Percentiles rank a stretch among this genome's conserved stretches.
Conservation (phyloP, 2,329 filamentous ascomycete species). For the Colletotrichum sp. region DNA sequence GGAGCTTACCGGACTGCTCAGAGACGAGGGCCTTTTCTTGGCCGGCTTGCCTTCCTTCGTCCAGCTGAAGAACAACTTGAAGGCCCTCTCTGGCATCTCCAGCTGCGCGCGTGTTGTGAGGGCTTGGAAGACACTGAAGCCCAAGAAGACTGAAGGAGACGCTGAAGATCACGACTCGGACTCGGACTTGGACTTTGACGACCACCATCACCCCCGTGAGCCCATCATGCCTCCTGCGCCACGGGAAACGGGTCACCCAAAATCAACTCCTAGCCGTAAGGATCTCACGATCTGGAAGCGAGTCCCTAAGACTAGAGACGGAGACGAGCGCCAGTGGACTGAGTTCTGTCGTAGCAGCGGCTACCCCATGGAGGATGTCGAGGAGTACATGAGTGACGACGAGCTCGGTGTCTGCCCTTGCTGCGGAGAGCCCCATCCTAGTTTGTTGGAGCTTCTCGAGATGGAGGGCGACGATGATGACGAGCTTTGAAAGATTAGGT, state of each 20-base stretch:
- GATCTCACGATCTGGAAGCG: conserved; percentile 57
- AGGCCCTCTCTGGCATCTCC: conserved; percentile 40
- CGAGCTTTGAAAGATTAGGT: neutral
- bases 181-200: conserved; percentile 28
- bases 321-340: conserved; percentile 48
- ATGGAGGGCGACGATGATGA: conserved; percentile 21
- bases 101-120: conserved; percentile 52
- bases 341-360: conserved; percentile 49
- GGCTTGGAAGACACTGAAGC: conserved; percentile 40
- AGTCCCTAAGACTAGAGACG: conserved; percentile 47
- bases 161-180: conserved; percentile 21
- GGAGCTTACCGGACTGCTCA: conserved; percentile 57
- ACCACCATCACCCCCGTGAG: conserved; percentile 33
- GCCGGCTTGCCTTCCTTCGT: conserved; percentile 50
- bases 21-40: conserved; percentile 57
- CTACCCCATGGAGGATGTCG: conserved; percentile 28
- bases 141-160: conserved; percentile 26
- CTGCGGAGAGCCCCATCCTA: conserved; percentile 43
- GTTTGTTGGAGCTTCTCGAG: conserved; percentile 36
- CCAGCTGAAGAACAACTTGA: conserved; percentile 43
- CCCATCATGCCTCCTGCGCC: conserved; percentile 45
- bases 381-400: conserved; percentile 37
- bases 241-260: conserved; percentile 45
- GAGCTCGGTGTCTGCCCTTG: conserved; percentile 38
- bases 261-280: conserved; percentile 37